Percentiles rank a stretch among this genome's conserved stretches.
phyloP scores from a whole-genome alignment of 1,284 basidiomycete species.

The Fomitiporia mediterranea region DNA sequence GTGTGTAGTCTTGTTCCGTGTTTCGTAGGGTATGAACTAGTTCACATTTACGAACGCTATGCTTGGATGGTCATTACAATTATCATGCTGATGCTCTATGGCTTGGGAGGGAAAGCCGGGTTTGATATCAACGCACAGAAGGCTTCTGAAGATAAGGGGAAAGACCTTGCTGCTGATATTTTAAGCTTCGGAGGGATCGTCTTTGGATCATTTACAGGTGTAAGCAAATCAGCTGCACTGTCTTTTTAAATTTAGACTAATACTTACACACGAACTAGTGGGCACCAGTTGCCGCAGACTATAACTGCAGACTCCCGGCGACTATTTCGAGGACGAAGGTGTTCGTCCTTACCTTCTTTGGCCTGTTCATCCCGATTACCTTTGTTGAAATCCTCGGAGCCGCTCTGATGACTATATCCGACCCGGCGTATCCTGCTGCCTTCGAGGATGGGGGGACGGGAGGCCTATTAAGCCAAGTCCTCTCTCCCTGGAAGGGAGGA shows the following conservation, averaged over 20 bases:
- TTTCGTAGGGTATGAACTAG: slow-evolving; percentile 46
- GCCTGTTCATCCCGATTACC: slow-evolving; percentile 49
- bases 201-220: slow-evolving; percentile 49
- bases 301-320: slow-evolving; percentile 48
- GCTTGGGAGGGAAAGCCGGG: slow-evolving; percentile 48
- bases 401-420: slow-evolving; percentile 51
- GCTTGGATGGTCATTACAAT: slow-evolving; percentile 55
- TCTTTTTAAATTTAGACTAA: not conserved
- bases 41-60: slow-evolving; percentile 58
- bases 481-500: slow-evolving; percentile 44
- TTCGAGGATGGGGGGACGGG: slow-evolving; percentile 48
- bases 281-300: slow-evolving; percentile 50
- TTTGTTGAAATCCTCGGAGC: slow-evolving; percentile 56
- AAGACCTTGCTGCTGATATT: slow-evolving; percentile 41
- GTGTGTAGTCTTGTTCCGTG: slow-evolving; percentile 43
- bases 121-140: slow-evolving; percentile 45
- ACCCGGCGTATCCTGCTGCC: slow-evolving; percentile 45
- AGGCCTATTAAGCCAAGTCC: slow-evolving; percentile 39
- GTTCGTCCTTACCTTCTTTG: slow-evolving; percentile 52
- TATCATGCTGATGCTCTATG: slow-evolving; percentile 53
- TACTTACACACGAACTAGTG: slow-evolving; percentile 28
- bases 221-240: slow-evolving; percentile 23
- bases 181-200: slow-evolving; percentile 56
- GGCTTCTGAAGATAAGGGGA: slow-evolving; percentile 41
- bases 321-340: slow-evolving; percentile 42